Evolutionary conservation across 345 rosid species (phyloP).

Genomic region (Rhodamnia rubescens): DNA sequence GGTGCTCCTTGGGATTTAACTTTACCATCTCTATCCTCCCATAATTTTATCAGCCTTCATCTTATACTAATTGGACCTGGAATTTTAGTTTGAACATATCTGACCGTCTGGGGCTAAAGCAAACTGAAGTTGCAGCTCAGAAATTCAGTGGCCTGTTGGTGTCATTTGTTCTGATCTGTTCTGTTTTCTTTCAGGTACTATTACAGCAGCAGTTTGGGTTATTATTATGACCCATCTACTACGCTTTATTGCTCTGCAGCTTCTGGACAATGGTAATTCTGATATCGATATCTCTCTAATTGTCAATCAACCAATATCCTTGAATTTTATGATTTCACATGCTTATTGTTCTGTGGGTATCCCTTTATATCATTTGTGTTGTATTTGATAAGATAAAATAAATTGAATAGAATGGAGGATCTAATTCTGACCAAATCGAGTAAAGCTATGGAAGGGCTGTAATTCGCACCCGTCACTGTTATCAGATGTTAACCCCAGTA

Average conservation of each 20-base stretch:
- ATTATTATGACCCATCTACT: conserved; percentile 78
- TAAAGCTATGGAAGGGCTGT: background rate
- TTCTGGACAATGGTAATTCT: conserved; percentile 73
- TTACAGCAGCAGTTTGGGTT: conserved; percentile 84
- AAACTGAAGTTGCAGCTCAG: background rate
- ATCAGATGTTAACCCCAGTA: background rate
- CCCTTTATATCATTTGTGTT: background rate
- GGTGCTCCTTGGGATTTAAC: background rate
- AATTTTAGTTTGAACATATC: background rate
- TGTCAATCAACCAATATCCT: background rate
- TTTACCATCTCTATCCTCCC: background rate
- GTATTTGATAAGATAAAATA: background rate
- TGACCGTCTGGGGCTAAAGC: background rate
- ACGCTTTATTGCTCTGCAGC: conserved; percentile 73
- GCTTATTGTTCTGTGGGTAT: background rate
- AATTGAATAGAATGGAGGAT: background rate
- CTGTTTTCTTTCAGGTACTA: conserved; percentile 57
- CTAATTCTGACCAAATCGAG: background rate
- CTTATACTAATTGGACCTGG: background rate
- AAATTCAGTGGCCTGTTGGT: background rate
- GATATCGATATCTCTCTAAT: background rate
- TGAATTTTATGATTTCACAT: background rate
- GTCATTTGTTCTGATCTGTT: background rate
- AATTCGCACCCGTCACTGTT: background rate
- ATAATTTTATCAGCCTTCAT: background rate